Base-by-base conservation (phyloP, 176 grass and related monocot genomes). In the Ensete ventricosum region DNA sequence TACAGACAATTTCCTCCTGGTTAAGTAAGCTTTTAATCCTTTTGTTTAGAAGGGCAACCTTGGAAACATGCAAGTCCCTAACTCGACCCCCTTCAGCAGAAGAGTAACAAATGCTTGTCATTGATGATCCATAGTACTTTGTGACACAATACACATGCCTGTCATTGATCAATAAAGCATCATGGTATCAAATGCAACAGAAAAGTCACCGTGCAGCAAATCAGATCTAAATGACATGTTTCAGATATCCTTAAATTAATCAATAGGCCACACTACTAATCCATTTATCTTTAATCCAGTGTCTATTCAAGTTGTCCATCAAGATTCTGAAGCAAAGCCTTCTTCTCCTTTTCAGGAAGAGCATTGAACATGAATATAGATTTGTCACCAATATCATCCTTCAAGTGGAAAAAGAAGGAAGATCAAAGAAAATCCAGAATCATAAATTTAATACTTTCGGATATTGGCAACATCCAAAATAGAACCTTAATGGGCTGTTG, bases 341-440 rank as follows among this genome's bases (percentile, higher is more conserved):
- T 90, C 79, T 92, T 96, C 75, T 96, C 85, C 26, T 88, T 87
- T 80, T 90, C 89, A 34, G 87, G 83, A 63, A 96, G 81, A 5
- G 93, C 87, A 26, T 92, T 90, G 83, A 96, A 96, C 83, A 96
- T 88, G 83, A 96, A 96, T 43, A 96, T 73, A 34, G 93, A 96
- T 84, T 96, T 96, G 78, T 96, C 89, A 0, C 93, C 93, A 0
- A 92, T 90, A 74, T 96, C 93, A 0, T 96, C 93, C 93, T 96
- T 11, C 29, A 70, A 26, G 74, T 24, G 34, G 12, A 81, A 54
- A 14, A 75, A 79, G 0, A 43, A 22, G 58, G 9, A 72, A 53
- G 4, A 19, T 66, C 76, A 29, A 1, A 0, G 17, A 55, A 8
- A 2, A 69, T 62, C 3, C 19, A 3, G 14, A 53, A 29, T 17